phyloP scores from a whole-genome alignment of 1,139 yeast species.

The Candida anutae region DNA sequence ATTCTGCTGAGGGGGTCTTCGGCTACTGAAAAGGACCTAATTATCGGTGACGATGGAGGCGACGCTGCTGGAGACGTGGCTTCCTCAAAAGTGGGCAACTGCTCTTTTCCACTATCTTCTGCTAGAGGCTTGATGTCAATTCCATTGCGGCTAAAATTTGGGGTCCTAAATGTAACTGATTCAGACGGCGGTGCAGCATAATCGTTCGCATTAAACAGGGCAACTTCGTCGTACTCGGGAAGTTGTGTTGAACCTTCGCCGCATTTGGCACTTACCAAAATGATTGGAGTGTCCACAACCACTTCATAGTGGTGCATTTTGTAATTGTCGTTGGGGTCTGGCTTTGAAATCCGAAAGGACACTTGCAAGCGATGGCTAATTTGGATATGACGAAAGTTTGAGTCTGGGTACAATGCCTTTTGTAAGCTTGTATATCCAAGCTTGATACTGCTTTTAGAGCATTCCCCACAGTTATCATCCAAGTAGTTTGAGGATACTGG shows the following conservation, averaged over 20 bases:
- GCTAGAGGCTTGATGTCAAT: conserved; percentile 25
- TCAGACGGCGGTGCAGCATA: background rate
- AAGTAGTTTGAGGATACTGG: conserved; percentile 24
- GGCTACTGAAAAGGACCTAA: conserved; percentile 26
- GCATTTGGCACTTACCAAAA: conserved; percentile 66
- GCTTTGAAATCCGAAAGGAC: conserved; percentile 68
- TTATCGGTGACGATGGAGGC: conserved; percentile 22
- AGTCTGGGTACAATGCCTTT: conserved; percentile 55
- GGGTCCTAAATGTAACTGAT: conserved; percentile 24
- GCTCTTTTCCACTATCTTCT: conserved; percentile 16
- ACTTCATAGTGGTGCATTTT: conserved; percentile 82
- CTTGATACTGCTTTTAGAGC: conserved; percentile 21
- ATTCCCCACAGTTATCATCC: conserved; percentile 12
- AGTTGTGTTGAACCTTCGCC: conserved; percentile 58
- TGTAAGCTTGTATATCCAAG: conserved; percentile 30
- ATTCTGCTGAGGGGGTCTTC: conserved; percentile 30
- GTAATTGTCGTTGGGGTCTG: conserved; percentile 45
- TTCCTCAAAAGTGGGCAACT: conserved; percentile 54
- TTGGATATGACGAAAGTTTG: conserved; percentile 61
- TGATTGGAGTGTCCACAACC: conserved; percentile 78
- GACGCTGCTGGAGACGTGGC: conserved; percentile 31
- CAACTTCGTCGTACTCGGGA: conserved; percentile 51
- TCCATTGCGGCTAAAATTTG: conserved; percentile 28
- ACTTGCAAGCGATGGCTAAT: conserved; percentile 73
- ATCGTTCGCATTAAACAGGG: conserved; percentile 2